A percentile compares a stretch with the other conserved stretches of the same genome.
These are phyloP conservation scores for Ophiosphaerella herpotricha DNA, from an alignment of 2,329 filamentous ascomycete species.

Conservation along the genomic window DNA sequence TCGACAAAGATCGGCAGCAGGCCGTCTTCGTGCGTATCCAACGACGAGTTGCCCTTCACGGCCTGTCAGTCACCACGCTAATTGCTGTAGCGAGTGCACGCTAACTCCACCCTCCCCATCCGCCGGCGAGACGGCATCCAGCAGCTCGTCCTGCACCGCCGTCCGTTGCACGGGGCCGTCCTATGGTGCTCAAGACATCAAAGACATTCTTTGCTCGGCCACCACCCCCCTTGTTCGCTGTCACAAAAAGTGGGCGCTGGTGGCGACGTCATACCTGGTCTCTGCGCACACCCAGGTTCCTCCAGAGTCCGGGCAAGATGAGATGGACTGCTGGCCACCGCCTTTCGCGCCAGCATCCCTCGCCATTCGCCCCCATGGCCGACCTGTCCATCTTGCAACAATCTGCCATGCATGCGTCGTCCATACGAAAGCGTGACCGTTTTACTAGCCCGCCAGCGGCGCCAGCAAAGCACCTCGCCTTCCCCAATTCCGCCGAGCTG, in stretches of 20 bases:
- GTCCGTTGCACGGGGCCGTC: no score
- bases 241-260: neutral
- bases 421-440: constrained; percentile 7
- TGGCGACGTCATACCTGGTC: constrained; percentile 4
- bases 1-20: constrained; percentile 8
- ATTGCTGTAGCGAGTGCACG: constrained; percentile 1
- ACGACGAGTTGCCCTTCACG: constrained; percentile 5
- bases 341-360: neutral
- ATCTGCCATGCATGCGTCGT: neutral
- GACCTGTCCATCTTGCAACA: neutral
- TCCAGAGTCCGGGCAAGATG: neutral
- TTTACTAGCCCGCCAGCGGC: constrained; percentile 5
- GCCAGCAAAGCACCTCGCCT: constrained; percentile 4
- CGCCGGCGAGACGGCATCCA: neutral
- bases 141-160: neutral
- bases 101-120: constrained; percentile 3
- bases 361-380: neutral
- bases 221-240: neutral
- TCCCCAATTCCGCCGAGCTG: constrained; percentile 1
- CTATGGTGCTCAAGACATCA: neutral
- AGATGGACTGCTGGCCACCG: constrained; percentile 11
- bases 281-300: constrained; percentile 2
- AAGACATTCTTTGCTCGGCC: neutral
- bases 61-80: constrained; percentile 12
- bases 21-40: constrained; percentile 1